Conservation (phyloP, 2,329 filamentous ascomycete genomes). For the Domatiomyces globalis region DNA sequence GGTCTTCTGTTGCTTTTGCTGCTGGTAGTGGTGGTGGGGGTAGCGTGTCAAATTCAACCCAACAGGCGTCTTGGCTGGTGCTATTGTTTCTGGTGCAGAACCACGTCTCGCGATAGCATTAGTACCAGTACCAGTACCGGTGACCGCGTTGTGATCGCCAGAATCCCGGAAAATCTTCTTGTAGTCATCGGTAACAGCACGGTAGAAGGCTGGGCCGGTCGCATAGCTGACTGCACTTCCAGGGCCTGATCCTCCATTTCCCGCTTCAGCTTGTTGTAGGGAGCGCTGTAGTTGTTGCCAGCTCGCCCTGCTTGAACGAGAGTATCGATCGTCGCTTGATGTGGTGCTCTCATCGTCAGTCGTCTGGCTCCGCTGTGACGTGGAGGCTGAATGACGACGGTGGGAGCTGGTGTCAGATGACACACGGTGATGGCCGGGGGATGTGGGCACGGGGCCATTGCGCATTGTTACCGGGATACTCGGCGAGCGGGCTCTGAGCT, state of each 20-base stretch:
- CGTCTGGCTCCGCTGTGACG: neutral
- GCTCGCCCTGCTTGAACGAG: neutral
- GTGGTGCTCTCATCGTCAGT: neutral
- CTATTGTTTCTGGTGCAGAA: too few species aligned
- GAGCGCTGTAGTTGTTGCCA: neutral
- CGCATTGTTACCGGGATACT: neutral
- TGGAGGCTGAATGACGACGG: neutral
- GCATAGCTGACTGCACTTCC: neutral
- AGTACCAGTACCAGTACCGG: neutral
- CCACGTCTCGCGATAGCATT: neutral
- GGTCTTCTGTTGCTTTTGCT: neutral
- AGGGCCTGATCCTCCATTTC: neutral
- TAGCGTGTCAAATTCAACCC: neutral
- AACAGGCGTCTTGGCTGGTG: neutral
- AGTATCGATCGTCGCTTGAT: neutral
- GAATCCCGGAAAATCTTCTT: neutral
- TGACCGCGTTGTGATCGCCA: neutral
- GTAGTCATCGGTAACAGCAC: neutral
- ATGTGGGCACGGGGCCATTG: neutral
- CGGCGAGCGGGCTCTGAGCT: neutral
- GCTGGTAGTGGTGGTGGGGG: neutral
- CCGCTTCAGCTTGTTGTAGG: neutral
- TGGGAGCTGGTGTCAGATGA: neutral
- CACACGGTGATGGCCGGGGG: neutral
- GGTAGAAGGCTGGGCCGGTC: neutral